Percentiles rank a stretch among this genome's conserved stretches.
Conservation (phyloP, 805 yeast species). For the Candida koratica region DNA sequence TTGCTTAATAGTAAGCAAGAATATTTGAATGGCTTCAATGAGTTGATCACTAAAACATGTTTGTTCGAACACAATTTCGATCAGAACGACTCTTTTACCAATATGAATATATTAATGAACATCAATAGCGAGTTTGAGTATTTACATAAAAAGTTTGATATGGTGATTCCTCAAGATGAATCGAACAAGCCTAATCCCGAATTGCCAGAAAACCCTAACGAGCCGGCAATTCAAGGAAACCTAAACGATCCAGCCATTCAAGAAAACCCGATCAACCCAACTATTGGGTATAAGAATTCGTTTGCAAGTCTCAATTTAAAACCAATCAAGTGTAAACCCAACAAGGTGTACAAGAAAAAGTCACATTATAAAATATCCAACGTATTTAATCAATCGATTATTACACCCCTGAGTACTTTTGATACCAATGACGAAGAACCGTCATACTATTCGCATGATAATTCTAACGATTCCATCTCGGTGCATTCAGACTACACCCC, state of each 20-base stretch:
- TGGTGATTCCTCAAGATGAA: not conserved
- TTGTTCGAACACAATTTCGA: slow-evolving; percentile 32
- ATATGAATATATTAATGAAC: slow-evolving; percentile 27
- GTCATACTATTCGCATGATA: not conserved
- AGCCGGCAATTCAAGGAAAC: not conserved
- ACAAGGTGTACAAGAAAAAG: slow-evolving; percentile 36
- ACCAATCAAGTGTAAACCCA: slow-evolving; percentile 35
- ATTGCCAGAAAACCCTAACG: too few species aligned
- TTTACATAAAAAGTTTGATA: slow-evolving; percentile 19
- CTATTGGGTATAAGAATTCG: slow-evolving; percentile 21
- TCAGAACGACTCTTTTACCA: slow-evolving; percentile 30
- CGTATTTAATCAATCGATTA: slow-evolving; percentile 29
- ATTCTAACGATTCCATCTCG: slow-evolving; percentile 1
- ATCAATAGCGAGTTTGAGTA: slow-evolving; percentile 26
- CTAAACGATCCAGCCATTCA: not conserved
- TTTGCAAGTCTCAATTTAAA: slow-evolving; percentile 35
- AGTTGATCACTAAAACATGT: slow-evolving; percentile 29
- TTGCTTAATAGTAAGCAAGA: slow-evolving; percentile 22
- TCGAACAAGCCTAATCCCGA: not conserved
- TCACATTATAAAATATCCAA: slow-evolving; percentile 38
- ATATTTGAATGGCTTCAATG: slow-evolving; percentile 24
- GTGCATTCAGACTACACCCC: slow-evolving; percentile 6
- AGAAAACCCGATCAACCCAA: too few species aligned
- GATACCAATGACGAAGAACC: not conserved
- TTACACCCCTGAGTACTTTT: slow-evolving; percentile 4